Base-by-base conservation (phyloP, 371 early-diverging fungal genomes). In the Mucor piriformis region DNA sequence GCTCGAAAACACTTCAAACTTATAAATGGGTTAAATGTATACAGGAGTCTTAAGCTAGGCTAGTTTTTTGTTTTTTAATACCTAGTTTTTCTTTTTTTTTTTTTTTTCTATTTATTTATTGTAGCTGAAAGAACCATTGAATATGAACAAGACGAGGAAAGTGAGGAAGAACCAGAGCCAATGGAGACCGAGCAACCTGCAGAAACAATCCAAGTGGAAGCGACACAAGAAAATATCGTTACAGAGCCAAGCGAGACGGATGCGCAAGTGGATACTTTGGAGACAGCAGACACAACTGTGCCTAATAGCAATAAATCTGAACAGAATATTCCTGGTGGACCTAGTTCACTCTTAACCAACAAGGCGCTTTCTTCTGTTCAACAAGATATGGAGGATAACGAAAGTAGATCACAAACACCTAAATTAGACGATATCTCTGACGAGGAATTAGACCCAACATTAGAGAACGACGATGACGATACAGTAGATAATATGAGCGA, bases 1-100 rank as follows among this genome's bases (percentile, higher is more conserved):
- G 69, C 35, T 74, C 80, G 33, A 83, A 79, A 33, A 72, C 70
- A 21, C 60, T 79, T 37, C 74, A 80, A 40, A 76, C 74, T 27
- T 83, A 70, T 57, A 84, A 84, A 59, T 84, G 85, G 85, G 72
- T 83, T 16, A 81, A 77, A 70, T 84, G 85, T 84, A 68, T 8
- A 29, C n/a, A 29, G 29, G 1, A 76, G 43, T n/a, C n/a, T n/a
- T n/a, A n/a, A n/a, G n/a, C n/a, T n/a, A n/a, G n/a, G 16, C n/a
- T 24, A 18, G 8, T 34, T 27, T 20, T 13, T 51, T 3, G 24
- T 50, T 25, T 49, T 33, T 55, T 21, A n/a, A n/a, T n/a, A n/a
- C n/a, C n/a, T n/a, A n/a, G n/a, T n/a, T n/a, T n/a, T n/a, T n/a
- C n/a, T n/a, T n/a, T n/a, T n/a, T n/a, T n/a, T n/a, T n/a, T n/a